A percentile compares a stretch with the other conserved stretches of the same genome.
These are phyloP conservation scores for Solanum hybrid DNA, from an alignment of 305 asterid species.

Conservation along the genomic window DNA sequence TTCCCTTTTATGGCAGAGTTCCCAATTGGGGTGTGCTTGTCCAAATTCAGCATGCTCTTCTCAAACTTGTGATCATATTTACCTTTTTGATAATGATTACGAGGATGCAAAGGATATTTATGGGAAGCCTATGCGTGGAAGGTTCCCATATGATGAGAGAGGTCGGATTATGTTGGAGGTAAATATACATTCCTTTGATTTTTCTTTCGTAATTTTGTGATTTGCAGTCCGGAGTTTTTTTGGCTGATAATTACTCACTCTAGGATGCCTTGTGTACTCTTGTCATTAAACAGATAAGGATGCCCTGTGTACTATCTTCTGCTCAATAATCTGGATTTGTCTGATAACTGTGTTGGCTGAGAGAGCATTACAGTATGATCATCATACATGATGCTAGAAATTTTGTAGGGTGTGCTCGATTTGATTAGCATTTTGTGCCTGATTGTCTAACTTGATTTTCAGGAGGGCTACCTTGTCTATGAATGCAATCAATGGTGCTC, in stretches of 20 bases:
- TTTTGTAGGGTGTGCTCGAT: conserved; percentile 2
- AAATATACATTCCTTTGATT: conserved; percentile 16
- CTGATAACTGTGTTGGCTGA: not conserved
- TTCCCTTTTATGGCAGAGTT: conserved; percentile 40
- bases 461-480: conserved; percentile 96
- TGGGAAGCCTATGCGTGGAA: conserved; percentile 83
- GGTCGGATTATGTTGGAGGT: conserved; percentile 95
- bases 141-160: conserved; percentile 92
- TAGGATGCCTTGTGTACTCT: not conserved
- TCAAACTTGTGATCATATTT: conserved; percentile 77
- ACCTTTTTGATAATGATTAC: conserved; percentile 86
- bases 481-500: conserved; percentile 89
- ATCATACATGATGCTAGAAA: not conserved
- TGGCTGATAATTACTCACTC: not conserved
- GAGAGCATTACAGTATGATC: not conserved
- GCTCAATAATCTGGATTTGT: conserved; percentile 3
- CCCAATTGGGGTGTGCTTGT: conserved; percentile 84
- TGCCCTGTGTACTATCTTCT: conserved; percentile 1
- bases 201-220: not conserved
- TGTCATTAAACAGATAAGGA: not conserved
- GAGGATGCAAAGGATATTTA: conserved; percentile 90
- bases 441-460: conserved; percentile 21
- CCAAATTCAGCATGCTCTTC: conserved; percentile 59
- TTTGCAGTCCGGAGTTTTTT: not conserved
- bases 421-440: not conserved